phyloP scores from a whole-genome alignment of 2,329 filamentous ascomycete species.

The Talaromyces islandicus region DNA sequence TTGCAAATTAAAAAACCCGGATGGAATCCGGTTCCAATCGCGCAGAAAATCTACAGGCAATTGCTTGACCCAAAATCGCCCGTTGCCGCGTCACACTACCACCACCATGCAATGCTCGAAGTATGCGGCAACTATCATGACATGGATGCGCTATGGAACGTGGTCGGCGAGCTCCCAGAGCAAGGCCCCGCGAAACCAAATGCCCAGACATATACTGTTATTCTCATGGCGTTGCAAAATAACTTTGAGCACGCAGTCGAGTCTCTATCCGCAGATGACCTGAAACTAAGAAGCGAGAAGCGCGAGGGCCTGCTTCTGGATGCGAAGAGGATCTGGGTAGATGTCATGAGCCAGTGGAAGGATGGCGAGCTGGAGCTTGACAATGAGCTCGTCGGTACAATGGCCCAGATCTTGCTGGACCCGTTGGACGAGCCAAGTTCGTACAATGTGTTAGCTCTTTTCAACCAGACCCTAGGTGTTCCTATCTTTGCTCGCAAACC shows the following conservation, averaged over 20 bases:
- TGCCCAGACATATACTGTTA: slow-evolving; percentile 69
- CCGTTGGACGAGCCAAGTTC: slow-evolving; percentile 56
- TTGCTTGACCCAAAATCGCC: slow-evolving; percentile 59
- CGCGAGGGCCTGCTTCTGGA: slow-evolving; percentile 50
- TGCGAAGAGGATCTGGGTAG: slow-evolving; percentile 71
- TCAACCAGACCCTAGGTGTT: slow-evolving; percentile 78
- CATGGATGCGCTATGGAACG: slow-evolving; percentile 72
- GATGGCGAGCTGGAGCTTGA: slow-evolving; percentile 66
- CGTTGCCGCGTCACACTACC: slow-evolving; percentile 68
- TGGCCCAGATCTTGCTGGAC: slow-evolving; percentile 71
- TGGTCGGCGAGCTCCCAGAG: slow-evolving; percentile 67
- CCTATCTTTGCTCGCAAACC: slow-evolving; percentile 37
- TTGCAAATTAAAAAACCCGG: slow-evolving; percentile 48
- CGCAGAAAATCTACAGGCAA: slow-evolving; percentile 69
- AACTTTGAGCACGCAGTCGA: slow-evolving; percentile 29
- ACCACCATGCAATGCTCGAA: slow-evolving; percentile 81
- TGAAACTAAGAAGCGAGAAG: slow-evolving; percentile 20
- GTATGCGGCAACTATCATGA: slow-evolving; percentile 71
- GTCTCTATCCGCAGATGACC: slow-evolving; percentile 24
- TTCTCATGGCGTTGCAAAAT: slow-evolving; percentile 68
- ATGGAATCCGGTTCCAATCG: slow-evolving; percentile 58
- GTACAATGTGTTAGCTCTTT: slow-evolving; percentile 65
- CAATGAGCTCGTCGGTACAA: slow-evolving; percentile 70
- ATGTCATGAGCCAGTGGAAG: slow-evolving; percentile 71
- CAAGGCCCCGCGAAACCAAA: slow-evolving; percentile 59